Percentiles rank a stretch among this genome's conserved stretches.
These are phyloP conservation scores for Termitomyces sp. DNA, from an alignment of 768 basidiomycete genomes.

Conservation along the genomic window DNA sequence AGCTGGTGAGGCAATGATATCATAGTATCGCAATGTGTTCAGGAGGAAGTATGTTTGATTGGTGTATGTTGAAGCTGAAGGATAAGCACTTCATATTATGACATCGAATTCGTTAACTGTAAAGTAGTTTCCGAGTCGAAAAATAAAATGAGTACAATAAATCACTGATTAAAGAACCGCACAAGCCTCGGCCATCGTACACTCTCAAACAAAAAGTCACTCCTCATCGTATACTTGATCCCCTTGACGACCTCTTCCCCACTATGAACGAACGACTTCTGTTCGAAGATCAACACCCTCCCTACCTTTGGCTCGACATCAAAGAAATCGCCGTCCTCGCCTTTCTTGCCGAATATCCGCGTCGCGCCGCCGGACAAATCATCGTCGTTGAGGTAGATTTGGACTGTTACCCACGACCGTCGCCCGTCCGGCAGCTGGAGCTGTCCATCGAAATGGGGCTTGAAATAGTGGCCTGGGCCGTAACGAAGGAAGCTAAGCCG, in stretches of 20 bases:
- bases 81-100: too few relatives aligned
- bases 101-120: too few relatives aligned
- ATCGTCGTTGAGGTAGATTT: constrained; percentile 40
- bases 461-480: constrained; percentile 40
- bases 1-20: too few relatives aligned
- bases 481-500: constrained; percentile 43
- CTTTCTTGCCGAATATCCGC: constrained; percentile 26
- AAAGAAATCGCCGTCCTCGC: constrained; percentile 20
- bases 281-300: constrained; percentile 43
- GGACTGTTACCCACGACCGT: constrained; percentile 37
- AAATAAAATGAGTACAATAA: too few relatives aligned
- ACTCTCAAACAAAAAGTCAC: constrained; percentile 34
- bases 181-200: background rate
- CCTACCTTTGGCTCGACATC: constrained; percentile 42
- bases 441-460: constrained; percentile 34
- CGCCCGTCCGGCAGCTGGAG: constrained; percentile 33
- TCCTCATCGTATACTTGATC: constrained; percentile 37
- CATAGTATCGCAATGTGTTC: too few relatives aligned
- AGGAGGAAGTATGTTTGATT: too few relatives aligned
- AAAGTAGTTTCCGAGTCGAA: too few relatives aligned
- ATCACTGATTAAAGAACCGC: background rate
- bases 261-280: constrained; percentile 34
- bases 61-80: too few relatives aligned
- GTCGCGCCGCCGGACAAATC: constrained; percentile 38
- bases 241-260: constrained; percentile 38